phyloP scores from a whole-genome alignment of 1,284 basidiomycete species.

The Tylopilus orsonianus region DNA sequence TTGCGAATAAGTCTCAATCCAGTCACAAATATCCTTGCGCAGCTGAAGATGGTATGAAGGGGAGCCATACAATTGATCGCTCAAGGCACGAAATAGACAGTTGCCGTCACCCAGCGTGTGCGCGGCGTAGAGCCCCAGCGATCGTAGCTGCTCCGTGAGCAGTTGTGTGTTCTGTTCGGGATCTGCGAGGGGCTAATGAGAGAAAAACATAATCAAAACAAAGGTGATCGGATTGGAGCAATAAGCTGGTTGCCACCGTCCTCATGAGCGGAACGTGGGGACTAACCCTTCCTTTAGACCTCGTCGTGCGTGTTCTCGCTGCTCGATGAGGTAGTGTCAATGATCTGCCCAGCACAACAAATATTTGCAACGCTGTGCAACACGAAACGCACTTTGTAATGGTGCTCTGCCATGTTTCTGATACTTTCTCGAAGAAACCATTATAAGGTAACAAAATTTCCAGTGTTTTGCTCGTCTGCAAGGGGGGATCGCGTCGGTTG shows the following conservation, averaged over 20 bases:
- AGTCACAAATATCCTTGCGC: conserved; percentile 77
- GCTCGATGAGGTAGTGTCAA: conserved; percentile 28
- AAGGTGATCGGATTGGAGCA: conserved; percentile 18
- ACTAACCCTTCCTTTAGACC: conserved; percentile 59
- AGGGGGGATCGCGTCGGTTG: conserved; percentile 33
- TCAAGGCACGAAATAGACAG: conserved; percentile 82
- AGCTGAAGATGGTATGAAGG: conserved; percentile 69
- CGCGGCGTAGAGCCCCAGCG: conserved; percentile 76
- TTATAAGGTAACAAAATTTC: conserved; percentile 36
- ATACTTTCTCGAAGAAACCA: conserved; percentile 37
- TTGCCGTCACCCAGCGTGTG: conserved; percentile 83
- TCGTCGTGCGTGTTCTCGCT: conserved; percentile 68
- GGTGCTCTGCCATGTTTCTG: conserved; percentile 35
- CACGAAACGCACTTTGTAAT: conserved; percentile 35
- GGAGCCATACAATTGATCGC: conserved; percentile 80
- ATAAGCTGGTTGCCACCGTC: conserved; percentile 17
- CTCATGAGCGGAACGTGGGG: conserved; percentile 29
- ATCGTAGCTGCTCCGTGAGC: conserved; percentile 67
- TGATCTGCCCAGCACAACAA: conserved; percentile 24
- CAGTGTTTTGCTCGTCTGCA: conserved; percentile 26
- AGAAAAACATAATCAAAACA: conserved; percentile 5
- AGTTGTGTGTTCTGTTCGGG: conserved; percentile 62
- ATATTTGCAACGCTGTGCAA: conserved; percentile 27
- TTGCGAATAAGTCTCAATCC: conserved; percentile 68
- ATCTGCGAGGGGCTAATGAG: conserved; percentile 55